Evolutionary conservation across 345 rosid genomes (phyloP), one percentile per base, ranked within the genome.

Genomic region (Camelina hispida): DNA sequence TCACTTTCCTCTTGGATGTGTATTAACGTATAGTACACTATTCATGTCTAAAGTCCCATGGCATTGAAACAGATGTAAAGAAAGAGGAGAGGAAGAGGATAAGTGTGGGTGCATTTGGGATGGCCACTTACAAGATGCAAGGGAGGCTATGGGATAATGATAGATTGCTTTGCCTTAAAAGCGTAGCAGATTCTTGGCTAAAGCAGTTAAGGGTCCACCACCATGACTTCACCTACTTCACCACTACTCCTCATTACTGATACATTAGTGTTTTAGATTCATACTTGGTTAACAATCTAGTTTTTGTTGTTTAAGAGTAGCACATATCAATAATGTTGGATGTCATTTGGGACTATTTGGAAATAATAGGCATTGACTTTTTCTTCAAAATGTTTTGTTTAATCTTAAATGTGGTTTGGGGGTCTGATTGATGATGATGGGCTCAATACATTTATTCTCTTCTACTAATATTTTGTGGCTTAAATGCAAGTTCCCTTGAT

Each of bases 111-210:
- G 82, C 98, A 62, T 95, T 95, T 35, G 99, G 96, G 40, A 65
- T 95, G 84, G 97, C 97, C 67, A 92, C 93, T 53, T 95, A 95
- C 90, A 95, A 95, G 85, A 86, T 88, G 96, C 98, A 92, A 81
- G 98, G 98, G 44, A 83, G 93, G 90, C 80, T 87, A 40, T 84
- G 93, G 35, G 93, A 92, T 57, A 85, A 89, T 78, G 71, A 66
- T 50, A 62, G 75, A 55, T 90, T 47, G 75, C 51, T 66, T 88
- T 91, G 18, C 85, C 56, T 90, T 50, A 72, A 83, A 62, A 86
- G 98, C n/a, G 93, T 95, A 71, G 98, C 98, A 17, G 94, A 95
- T 83, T 95, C 99, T 25, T 92, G 99, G 99, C 83, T 95, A 54
- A 95, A 92, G 84, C 99, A 95, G 71, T 86, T 95, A 6, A 79